A percentile compares a stretch with the other conserved stretches of the same genome.
phyloP scores from a whole-genome alignment of 192 early-diverging fungal genomes.

The Nowakowskiella sp. region DNA sequence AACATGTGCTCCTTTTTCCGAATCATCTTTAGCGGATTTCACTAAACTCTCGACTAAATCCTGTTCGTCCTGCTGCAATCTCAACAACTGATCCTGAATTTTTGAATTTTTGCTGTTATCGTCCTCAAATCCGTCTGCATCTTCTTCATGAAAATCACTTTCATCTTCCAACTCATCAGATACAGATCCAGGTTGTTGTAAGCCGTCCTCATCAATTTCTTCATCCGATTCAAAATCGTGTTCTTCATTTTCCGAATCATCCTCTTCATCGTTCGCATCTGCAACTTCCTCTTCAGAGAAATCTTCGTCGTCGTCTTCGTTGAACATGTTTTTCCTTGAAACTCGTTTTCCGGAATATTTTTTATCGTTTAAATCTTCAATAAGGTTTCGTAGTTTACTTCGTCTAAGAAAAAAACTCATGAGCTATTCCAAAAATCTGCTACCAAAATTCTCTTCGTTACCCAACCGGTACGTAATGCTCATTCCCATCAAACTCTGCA shows the following conservation, averaged over 20 bases:
- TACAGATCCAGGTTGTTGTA: background rate
- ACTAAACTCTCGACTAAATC: slow-evolving; percentile 70
- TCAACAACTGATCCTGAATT: slow-evolving; percentile 49
- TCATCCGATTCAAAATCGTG: slow-evolving; percentile 18
- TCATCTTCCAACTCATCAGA: background rate
- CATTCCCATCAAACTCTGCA: background rate
- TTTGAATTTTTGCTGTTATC: slow-evolving; percentile 5
- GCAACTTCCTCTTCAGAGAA: slow-evolving; percentile 17
- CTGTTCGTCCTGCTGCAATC: slow-evolving; percentile 76
- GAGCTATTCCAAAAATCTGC: too few relatives aligned
- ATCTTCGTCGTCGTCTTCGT: slow-evolving; percentile 18
- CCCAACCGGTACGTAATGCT: slow-evolving; percentile 38
- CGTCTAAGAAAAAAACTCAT: slow-evolving; percentile 2
- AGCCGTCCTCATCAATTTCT: slow-evolving; percentile 1
- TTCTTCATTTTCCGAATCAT: slow-evolving; percentile 17
- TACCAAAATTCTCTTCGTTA: too few relatives aligned
- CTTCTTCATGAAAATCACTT: slow-evolving; percentile 21
- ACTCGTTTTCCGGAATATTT: slow-evolving; percentile 33
- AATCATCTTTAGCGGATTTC: slow-evolving; percentile 63
- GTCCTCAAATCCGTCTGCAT: slow-evolving; percentile 19
- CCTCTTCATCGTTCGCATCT: slow-evolving; percentile 14
- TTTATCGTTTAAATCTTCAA: slow-evolving; percentile 7
- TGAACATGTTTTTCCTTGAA: slow-evolving; percentile 15
- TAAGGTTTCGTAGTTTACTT: background rate
- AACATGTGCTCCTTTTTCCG: slow-evolving; percentile 89